phyloP scores from a whole-genome alignment of 345 rosid genomes.

The Adansonia digitata region DNA sequence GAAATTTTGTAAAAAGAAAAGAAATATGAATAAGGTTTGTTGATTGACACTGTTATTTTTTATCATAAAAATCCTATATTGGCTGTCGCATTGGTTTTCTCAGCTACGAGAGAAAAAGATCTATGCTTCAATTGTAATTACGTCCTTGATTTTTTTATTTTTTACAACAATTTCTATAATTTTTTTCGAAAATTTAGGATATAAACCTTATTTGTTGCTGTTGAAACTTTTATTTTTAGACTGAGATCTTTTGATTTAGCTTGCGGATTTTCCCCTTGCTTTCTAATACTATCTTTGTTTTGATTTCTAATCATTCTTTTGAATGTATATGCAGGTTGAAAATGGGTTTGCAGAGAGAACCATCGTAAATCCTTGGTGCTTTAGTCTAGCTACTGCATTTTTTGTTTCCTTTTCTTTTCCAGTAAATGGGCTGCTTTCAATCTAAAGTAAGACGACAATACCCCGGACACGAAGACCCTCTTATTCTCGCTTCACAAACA shows the following conservation, averaged over 20 bases:
- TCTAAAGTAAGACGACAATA: slow-evolving; percentile 63
- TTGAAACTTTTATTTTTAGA: neutral
- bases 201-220: neutral
- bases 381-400: slow-evolving; percentile 11
- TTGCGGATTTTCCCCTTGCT: too few species aligned
- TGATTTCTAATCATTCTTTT: neutral
- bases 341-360: slow-evolving; percentile 20
- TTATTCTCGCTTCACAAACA: slow-evolving; percentile 79
- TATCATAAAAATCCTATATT: too few species aligned
- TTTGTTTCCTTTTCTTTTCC: neutral
- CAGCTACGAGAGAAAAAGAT: neutral
- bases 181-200: neutral
- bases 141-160: neutral
- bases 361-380: slow-evolving; percentile 23
- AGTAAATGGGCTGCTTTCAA: slow-evolving; percentile 95
- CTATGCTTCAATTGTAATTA: neutral
- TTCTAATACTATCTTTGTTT: neutral
- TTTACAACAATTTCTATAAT: neutral
- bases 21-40: neutral
- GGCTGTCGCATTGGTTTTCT: too few species aligned
- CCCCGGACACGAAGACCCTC: slow-evolving; percentile 89
- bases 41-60: too few species aligned
- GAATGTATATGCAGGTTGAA: slow-evolving; percentile 16
- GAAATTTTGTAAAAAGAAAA: neutral
- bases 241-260: neutral